phyloP scores from a whole-genome alignment of 495 filamentous ascomycete species.

The Chaetomium cochliodes region DNA sequence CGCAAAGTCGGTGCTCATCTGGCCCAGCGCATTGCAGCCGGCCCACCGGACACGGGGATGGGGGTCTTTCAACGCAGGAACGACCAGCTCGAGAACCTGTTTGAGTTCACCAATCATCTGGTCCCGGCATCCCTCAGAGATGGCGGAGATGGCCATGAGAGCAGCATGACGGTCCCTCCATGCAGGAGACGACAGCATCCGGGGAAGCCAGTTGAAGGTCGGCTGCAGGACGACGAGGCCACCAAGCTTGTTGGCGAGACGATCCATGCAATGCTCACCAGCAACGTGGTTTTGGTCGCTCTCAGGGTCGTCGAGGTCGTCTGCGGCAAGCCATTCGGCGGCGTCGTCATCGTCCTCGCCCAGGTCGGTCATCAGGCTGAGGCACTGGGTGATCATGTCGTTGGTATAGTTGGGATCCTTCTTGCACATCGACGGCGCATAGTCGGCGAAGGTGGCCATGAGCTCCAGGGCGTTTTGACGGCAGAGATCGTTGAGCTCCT shows the following conservation, averaged over 20 bases:
- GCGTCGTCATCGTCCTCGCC: conserved; percentile 94
- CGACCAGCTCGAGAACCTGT: conserved; percentile 88
- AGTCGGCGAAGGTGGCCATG: conserved; percentile 98
- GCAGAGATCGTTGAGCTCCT: conserved; percentile 84
- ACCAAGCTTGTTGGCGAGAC: conserved; percentile 94
- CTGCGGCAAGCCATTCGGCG: conserved; percentile 85
- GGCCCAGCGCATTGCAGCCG: conserved; percentile 96
- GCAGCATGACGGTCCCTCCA: conserved; percentile 98
- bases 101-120: conserved; percentile 93
- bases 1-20: conserved; percentile 99
- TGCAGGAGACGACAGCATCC: conserved; percentile 92
- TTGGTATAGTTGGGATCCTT: conserved; percentile 86
- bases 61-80: conserved; percentile 85
- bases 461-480: conserved; percentile 94
- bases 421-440: conserved; percentile 86
- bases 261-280: conserved; percentile 98
- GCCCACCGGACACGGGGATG: conserved; percentile 97
- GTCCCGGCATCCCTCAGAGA: conserved; percentile 95
- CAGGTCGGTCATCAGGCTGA: conserved; percentile 99
- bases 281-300: conserved; percentile 97
- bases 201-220: conserved; percentile 95
- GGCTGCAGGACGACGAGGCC: conserved; percentile 81
- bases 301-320: conserved; percentile 94
- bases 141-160: conserved; percentile 98
- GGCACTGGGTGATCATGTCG: conserved; percentile 98